Base-by-base conservation (phyloP, 345 rosid genomes). In the Salix udensis region DNA sequence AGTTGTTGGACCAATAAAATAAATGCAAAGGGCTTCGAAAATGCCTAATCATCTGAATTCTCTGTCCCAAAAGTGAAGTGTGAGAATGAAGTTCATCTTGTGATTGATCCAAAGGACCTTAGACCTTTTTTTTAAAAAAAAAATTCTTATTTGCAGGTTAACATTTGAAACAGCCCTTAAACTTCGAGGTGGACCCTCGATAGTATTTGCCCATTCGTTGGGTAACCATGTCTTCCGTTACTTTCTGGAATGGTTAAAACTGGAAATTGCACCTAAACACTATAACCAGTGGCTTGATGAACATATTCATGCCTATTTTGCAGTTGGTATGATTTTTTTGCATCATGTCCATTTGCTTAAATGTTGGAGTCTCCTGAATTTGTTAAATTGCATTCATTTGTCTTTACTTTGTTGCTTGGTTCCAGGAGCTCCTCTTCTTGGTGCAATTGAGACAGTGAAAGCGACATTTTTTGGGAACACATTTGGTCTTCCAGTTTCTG, bases 151-250 rank as follows among this genome's bases (percentile, higher is more conserved):
- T 75, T 76, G 83, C 85, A 96, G 98, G 85, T 77, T 91, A 86
- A 96, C 98, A 69, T 93, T 93, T 86, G 99, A 96, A 87, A 96
- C 99, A 84, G 90, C 97, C 67, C 83, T 84, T 34, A 96, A 93
- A 82, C 94, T 86, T 71, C 98, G 91, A 67, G 99, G 99, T 5
- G 99, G 97, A 46, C 98, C 99, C 72, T 88, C 97, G 16, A 55
- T 96, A 71, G 98, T 96, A 30, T 90, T 96, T 92, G 99, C 92
- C 62, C 99, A 96, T 90, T 96, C 99, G 70, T 79, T 96, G 92
- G 99, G 99, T 70, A 96, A 93, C 86, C 74, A 88, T 81, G 99
- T 96, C 61, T 96, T 96, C 76, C 93, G 98, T 52, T 96, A 96
- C 89, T 96, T 93, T 82, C 79, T 96, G 76, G 99, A 96, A 87